These are phyloP conservation scores for Suhomyces pyralidae DNA, from an alignment of 805 yeast species.

Conservation along the genomic window DNA sequence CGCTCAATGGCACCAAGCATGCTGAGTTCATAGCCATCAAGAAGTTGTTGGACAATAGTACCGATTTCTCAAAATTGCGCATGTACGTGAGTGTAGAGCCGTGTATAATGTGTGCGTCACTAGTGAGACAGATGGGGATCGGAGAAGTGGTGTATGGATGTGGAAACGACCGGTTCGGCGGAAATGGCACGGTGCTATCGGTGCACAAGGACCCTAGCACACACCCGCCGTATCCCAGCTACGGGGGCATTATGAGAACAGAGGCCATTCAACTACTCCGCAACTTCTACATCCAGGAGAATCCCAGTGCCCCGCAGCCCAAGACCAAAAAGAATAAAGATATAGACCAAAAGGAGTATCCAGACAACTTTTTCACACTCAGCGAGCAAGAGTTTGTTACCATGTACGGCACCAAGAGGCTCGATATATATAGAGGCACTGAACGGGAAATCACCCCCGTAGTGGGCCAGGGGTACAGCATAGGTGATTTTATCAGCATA, in stretches of 20 bases:
- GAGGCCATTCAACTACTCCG: constrained; percentile 83
- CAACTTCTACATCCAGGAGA: constrained; percentile 80
- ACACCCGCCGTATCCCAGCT: constrained; percentile 45
- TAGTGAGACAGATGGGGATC: constrained; percentile 76
- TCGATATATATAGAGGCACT: constrained; percentile 7
- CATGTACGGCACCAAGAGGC: constrained; percentile 46
- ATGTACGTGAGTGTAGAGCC: constrained; percentile 97
- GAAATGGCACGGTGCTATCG: constrained; percentile 82
- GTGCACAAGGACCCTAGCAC: constrained; percentile 30
- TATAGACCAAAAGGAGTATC: constrained; percentile 55
- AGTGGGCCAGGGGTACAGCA: constrained; percentile 18
- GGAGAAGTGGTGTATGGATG: constrained; percentile 82
- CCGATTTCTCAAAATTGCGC: constrained; percentile 50
- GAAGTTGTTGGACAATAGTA: constrained; percentile 16
- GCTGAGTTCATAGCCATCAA: constrained; percentile 88
- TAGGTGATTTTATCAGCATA: constrained; percentile 7
- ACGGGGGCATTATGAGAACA: constrained; percentile 75
- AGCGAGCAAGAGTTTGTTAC: constrained; percentile 46
- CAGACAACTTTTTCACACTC: constrained; percentile 54
- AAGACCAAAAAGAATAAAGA: constrained; percentile 67
- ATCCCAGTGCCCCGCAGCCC: constrained; percentile 80
- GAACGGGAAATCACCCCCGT: constrained; percentile 27
- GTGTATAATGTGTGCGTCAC: constrained; percentile 96
- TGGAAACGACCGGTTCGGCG: constrained; percentile 94
- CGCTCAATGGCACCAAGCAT: constrained; percentile 84